These are phyloP conservation scores for Phaseolus lunatus DNA, from an alignment of 306 rosid species.

Conservation along the genomic window DNA sequence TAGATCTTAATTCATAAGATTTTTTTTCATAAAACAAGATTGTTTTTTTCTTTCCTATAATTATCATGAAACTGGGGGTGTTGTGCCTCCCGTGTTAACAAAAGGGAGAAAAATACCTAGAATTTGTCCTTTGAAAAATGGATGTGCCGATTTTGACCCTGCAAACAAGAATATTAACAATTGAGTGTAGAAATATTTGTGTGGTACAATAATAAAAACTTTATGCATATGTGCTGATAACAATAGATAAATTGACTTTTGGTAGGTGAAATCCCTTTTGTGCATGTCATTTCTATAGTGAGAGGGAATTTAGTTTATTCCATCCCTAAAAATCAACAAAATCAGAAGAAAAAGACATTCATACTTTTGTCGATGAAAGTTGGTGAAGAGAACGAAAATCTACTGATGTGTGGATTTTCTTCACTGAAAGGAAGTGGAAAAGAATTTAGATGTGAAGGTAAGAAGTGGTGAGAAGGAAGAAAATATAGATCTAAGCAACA, in stretches of 20 bases:
- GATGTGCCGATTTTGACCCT: neutral
- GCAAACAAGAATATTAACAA: neutral
- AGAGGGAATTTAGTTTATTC: neutral
- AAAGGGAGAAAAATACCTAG: slow-evolving; percentile 7
- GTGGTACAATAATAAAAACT: neutral
- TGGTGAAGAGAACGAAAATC: neutral
- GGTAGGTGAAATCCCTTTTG: neutral
- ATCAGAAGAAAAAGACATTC: neutral
- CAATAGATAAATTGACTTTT: neutral
- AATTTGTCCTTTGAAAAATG: neutral
- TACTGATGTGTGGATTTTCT: neutral
- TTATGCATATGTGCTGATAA: neutral
- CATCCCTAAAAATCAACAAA: neutral
- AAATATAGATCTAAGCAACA: neutral
- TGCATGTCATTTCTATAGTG: neutral
- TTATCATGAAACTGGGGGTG: neutral
- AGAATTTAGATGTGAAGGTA: neutral
- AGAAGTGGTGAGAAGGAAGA: neutral
- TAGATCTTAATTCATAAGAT: neutral
- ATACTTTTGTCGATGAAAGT: neutral
- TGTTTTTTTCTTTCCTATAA: too few species aligned
- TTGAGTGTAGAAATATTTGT: neutral
- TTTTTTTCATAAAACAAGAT: neutral
- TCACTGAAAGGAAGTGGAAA: too few species aligned
- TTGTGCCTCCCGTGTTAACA: neutral